These are phyloP conservation scores for Heimioporus sp. DNA, from an alignment of 768 basidiomycete genomes.

Conservation along the genomic window DNA sequence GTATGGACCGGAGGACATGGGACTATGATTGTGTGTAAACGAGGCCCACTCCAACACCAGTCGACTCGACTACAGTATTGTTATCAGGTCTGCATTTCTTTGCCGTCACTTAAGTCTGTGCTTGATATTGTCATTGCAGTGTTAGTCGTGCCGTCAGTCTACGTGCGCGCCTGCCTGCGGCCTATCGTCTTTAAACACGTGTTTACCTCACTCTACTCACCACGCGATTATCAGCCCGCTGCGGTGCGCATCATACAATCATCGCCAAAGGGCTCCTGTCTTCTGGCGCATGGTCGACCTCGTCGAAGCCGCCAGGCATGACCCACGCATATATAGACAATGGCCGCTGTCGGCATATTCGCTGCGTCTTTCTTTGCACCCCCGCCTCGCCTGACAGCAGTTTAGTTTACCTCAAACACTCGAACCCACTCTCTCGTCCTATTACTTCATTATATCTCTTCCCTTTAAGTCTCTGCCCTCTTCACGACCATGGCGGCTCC, in stretches of 20 bases:
- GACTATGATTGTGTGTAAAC: not conserved
- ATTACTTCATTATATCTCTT: slow-evolving; percentile 9
- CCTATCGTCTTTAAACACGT: slow-evolving; percentile 23
- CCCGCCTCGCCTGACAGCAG: slow-evolving; percentile 13
- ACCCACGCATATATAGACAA: slow-evolving; percentile 28
- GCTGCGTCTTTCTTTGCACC: slow-evolving; percentile 18
- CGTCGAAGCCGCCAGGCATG: slow-evolving; percentile 36
- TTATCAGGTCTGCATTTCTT: slow-evolving; percentile 2
- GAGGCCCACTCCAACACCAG: not conserved
- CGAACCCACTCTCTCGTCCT: not conserved
- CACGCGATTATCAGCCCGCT: slow-evolving; percentile 36
- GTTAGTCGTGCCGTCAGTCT: slow-evolving; percentile 3
- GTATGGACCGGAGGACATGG: not conserved
- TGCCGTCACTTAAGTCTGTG: slow-evolving; percentile 13
- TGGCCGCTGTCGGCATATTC: slow-evolving; percentile 18
- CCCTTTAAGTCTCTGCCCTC: not conserved
- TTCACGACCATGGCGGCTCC: slow-evolving; percentile 29
- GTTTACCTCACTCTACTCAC: slow-evolving; percentile 26
- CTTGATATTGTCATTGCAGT: slow-evolving; percentile 1
- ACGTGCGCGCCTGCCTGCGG: slow-evolving; percentile 13
- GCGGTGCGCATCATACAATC: slow-evolving; percentile 31
- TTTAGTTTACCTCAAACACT: slow-evolving; percentile 7
- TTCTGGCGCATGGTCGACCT: slow-evolving; percentile 29
- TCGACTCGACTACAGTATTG: not conserved
- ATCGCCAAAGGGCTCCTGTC: slow-evolving; percentile 27